phyloP scores from a whole-genome alignment of 2,329 filamentous ascomycete species.

The Cladophialophora carrionii region DNA sequence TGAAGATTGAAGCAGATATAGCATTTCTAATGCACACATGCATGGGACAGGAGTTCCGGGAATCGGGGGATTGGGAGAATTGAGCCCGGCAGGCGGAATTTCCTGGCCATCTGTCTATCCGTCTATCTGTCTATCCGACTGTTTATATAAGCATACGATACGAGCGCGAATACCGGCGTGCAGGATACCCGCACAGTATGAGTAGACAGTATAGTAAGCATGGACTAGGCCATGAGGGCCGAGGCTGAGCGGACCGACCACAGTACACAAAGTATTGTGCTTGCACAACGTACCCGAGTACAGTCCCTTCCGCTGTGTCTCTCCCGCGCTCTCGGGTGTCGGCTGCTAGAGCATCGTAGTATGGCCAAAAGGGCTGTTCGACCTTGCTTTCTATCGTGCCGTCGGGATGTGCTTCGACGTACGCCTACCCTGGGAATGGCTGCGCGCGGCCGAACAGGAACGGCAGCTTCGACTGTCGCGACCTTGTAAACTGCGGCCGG shows the following conservation, averaged over 20 bases:
- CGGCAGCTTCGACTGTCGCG: conserved; percentile 44
- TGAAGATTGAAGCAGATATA: not conserved
- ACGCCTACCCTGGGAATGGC: conserved; percentile 30
- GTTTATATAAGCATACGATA: not conserved
- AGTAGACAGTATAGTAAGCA: not conserved
- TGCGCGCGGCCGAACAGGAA: conserved; percentile 16
- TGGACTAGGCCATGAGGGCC: not conserved
- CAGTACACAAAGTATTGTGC: too few species aligned
- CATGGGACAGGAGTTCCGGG: not conserved
- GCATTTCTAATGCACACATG: not conserved
- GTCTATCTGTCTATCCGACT: not conserved
- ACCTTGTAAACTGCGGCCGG: conserved; percentile 51
- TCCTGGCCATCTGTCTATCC: not conserved
- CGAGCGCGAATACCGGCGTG: not conserved
- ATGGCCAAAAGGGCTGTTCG: too few species aligned
- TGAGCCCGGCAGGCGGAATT: not conserved
- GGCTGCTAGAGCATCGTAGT: not conserved
- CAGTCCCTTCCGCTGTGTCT: too few species aligned
- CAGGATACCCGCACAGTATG: not conserved
- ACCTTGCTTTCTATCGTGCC: too few species aligned
- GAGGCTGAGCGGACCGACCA: not conserved
- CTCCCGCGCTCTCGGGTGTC: too few species aligned
- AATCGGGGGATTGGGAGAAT: not conserved
- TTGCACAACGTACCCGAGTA: too few species aligned
- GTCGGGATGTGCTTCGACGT: too few species aligned